Base-by-base conservation (phyloP, 768 basidiomycete genomes). In the Filobasidium floriforme region DNA sequence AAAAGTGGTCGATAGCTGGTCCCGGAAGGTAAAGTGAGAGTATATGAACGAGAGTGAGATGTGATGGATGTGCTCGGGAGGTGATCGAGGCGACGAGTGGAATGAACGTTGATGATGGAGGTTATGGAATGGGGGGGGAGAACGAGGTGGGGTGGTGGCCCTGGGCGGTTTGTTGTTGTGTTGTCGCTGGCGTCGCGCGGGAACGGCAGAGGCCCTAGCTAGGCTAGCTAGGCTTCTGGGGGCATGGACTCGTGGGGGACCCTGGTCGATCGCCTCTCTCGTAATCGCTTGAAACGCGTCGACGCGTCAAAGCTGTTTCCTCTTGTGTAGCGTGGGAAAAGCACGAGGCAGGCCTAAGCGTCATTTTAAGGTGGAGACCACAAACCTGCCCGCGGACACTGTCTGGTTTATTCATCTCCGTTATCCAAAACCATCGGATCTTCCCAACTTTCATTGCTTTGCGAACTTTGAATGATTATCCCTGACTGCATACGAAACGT, bases 101-200 rank as follows among this genome's bases (percentile, higher is more conserved):
- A n/a, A n/a, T n/a, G n/a, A n/a, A n/a, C n/a, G n/a, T n/a, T 29
- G 19, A 40, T 44, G 37, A 32, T 49, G 29, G 7, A 60, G 52
- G 62, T 26, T 60, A 40, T 61, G 51, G 44, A 59, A 28, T 10
- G 65, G 62, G 51, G 60, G 54, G 10, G 19, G 14, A 37, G 65
- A 19, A 5, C 41, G 22, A 10, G 7, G 37, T 54, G 18, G 10
- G 22, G 37, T 54, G 18, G 10, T 7, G 18, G 12, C 11, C 26
- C 49, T 18, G 44, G 18, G 15, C 7, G 32, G 29, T 40, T 19
- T 60, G 59, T 60, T 57, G 54, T 57, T 57, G 6, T 57, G 22
- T 57, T 57, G 54, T 57, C 29, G 54, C 29, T 57, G 22, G 19
- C 54, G 46, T 22, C 46, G 46, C 46, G 46, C 46, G 46, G 46